Evolutionary conservation across 2,329 filamentous ascomycete genomes (phyloP).

Genomic region (Verticillium dahliae): DNA sequence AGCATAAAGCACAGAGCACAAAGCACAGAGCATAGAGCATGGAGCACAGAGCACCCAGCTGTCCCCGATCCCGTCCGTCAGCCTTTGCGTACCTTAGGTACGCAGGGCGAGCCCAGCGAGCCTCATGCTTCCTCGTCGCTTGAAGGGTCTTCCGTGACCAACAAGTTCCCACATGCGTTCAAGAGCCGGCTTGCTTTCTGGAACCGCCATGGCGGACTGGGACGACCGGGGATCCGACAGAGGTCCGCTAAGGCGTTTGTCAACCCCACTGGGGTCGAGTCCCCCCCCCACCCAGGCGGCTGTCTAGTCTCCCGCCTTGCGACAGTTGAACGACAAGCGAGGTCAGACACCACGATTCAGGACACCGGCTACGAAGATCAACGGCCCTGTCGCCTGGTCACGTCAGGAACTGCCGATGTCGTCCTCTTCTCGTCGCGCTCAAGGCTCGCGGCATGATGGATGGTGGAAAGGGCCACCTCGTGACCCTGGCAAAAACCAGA

Average conservation of each 20-base stretch:
- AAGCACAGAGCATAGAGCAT: not conserved
- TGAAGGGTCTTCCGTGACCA: not conserved
- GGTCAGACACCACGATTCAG: not conserved
- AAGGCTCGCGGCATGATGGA: not conserved
- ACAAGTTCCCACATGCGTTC: not conserved
- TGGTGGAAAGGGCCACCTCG: not conserved
- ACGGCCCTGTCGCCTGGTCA: not conserved
- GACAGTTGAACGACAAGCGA: not conserved
- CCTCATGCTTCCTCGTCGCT: not conserved
- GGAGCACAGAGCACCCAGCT: not conserved
- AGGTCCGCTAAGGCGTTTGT: not conserved
- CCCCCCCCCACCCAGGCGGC: not conserved
- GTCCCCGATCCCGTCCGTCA: not conserved
- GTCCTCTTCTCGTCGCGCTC: not conserved
- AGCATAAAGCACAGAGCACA: not conserved
- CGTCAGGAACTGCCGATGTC: not conserved
- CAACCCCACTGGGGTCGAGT: not conserved
- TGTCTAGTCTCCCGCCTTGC: not conserved
- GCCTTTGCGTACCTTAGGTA: not conserved
- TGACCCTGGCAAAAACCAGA: not conserved
- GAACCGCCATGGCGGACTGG: not conserved
- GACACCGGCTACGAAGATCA: not conserved
- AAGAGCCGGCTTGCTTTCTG: not conserved
- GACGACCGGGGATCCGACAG: not conserved
- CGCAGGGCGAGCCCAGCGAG: not conserved